Evolutionary conservation across 495 filamentous ascomycete species (phyloP).

Genomic region (Hypoxylon cercidicola): DNA sequence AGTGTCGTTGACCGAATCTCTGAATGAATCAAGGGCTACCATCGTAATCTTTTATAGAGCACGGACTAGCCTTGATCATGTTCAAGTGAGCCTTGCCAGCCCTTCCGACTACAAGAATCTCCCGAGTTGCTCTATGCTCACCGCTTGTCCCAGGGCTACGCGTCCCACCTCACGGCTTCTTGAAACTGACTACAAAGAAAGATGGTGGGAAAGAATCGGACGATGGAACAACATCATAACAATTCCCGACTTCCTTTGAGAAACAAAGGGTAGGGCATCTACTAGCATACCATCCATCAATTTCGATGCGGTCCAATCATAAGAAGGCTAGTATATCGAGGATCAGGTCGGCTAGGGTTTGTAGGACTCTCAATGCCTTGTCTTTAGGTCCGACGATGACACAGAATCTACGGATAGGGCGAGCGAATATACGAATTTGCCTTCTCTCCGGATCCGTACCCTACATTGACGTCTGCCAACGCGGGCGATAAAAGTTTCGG

Average conservation of each 20-base stretch:
- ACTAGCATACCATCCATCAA: neutral
- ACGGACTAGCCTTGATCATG: neutral
- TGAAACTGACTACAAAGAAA: slow-evolving; percentile 21
- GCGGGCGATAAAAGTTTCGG: neutral
- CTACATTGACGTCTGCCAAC: neutral
- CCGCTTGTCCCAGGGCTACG: slow-evolving; percentile 8
- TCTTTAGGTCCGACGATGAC: slow-evolving; percentile 8
- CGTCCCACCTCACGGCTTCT: slow-evolving; percentile 27
- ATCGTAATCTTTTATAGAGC: slow-evolving; percentile 9
- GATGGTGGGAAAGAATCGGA: neutral
- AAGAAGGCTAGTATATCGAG: neutral
- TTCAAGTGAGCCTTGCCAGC: neutral
- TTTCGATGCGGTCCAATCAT: slow-evolving; percentile 20
- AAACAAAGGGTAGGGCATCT: neutral
- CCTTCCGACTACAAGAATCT: slow-evolving; percentile 8
- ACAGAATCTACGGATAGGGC: slow-evolving; percentile 13
- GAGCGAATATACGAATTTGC: neutral
- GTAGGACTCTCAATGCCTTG: slow-evolving; percentile 14
- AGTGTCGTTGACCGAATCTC: neutral
- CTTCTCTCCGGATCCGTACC: neutral
- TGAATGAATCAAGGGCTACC: neutral
- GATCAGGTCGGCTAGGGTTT: slow-evolving; percentile 17
- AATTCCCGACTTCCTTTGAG: slow-evolving; percentile 2
- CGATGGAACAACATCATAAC: slow-evolving; percentile 12
- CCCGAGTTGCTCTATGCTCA: slow-evolving; percentile 22